Percentiles rank a stretch among this genome's conserved stretches.
These are phyloP conservation scores for Ceratobasidium sp. DNA, from an alignment of 1,284 basidiomycete species.

Conservation along the genomic window DNA sequence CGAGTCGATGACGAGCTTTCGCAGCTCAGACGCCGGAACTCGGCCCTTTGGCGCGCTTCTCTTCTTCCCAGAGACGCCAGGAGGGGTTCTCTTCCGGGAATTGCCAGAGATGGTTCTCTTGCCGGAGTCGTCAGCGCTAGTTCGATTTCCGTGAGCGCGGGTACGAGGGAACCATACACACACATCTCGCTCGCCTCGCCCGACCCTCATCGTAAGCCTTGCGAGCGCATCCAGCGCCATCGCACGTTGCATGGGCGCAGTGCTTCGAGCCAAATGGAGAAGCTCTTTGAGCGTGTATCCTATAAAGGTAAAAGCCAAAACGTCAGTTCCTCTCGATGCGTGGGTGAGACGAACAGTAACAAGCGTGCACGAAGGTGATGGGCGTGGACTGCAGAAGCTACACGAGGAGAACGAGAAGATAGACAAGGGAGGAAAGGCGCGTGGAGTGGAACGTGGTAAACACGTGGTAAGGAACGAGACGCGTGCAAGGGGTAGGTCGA, in stretches of 20 bases:
- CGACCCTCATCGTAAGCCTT: conserved; percentile 66
- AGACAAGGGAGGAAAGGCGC: conserved; percentile 17
- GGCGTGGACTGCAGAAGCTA: background rate
- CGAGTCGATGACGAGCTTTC: conserved; percentile 72
- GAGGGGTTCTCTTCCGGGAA: background rate
- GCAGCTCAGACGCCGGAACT: conserved; percentile 57
- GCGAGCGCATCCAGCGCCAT: conserved; percentile 83
- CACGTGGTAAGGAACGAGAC: conserved; percentile 21
- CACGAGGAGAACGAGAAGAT: background rate
- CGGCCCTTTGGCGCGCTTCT: background rate
- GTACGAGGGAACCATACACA: conserved; percentile 24
- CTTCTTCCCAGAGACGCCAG: background rate
- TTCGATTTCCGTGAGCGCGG: background rate
- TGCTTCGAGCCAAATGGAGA: conserved; percentile 84
- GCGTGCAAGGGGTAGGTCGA: background rate
- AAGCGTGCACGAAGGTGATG: background rate
- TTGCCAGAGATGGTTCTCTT: background rate
- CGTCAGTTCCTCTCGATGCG: conserved; percentile 3
- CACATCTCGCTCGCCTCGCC: conserved; percentile 45
- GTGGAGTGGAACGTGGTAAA: conserved; percentile 14
- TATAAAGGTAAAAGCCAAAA: conserved; percentile 16
- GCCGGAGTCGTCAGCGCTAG: background rate
- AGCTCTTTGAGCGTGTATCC: conserved; percentile 92
- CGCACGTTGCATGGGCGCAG: conserved; percentile 85
- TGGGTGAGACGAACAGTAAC: background rate